Percentiles rank a stretch among this genome's conserved stretches.
phyloP scores from a whole-genome alignment of 257 asterid species.

The Haberlea rhodopensis region DNA sequence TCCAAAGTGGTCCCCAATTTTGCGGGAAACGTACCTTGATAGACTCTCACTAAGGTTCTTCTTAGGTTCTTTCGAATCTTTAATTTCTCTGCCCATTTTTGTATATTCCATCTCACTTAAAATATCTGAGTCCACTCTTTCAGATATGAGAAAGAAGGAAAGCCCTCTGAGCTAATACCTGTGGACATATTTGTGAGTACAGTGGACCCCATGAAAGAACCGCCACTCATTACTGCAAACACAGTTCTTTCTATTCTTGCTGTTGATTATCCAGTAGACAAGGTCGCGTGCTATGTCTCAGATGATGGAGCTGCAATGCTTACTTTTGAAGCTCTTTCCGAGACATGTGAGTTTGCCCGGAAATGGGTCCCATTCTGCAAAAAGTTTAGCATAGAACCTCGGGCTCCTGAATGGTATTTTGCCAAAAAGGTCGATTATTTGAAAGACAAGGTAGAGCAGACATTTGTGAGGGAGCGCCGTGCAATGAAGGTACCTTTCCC shows the following conservation, averaged over 20 bases:
- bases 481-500: slow-evolving; percentile 78
- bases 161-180: slow-evolving; percentile 81
- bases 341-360: slow-evolving; percentile 92
- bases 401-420: slow-evolving; percentile 97
- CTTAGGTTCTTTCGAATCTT: not conserved
- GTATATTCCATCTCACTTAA: not conserved
- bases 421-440: slow-evolving; percentile 79
- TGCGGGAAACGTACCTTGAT: slow-evolving; percentile 87
- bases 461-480: slow-evolving; percentile 94
- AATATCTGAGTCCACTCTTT: slow-evolving; percentile 18
- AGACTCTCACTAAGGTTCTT: slow-evolving; percentile 75
- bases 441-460: slow-evolving; percentile 80
- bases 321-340: slow-evolving; percentile 95
- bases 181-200: slow-evolving; percentile 91
- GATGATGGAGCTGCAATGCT: slow-evolving; percentile 99
- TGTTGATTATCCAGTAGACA: slow-evolving; percentile 87
- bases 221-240: slow-evolving; percentile 95
- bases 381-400: slow-evolving; percentile 79
- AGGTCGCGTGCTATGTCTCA: slow-evolving; percentile 90
- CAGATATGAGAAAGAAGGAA: slow-evolving; percentile 96
- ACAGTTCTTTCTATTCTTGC: slow-evolving; percentile 96
- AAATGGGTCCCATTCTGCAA: slow-evolving; percentile 98
- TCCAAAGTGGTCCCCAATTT: slow-evolving; percentile 90
- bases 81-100: slow-evolving; percentile 2
- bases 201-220: slow-evolving; percentile 94